phyloP scores from a whole-genome alignment of 768 basidiomycete species.

The Boletus vermiculosoides region DNA sequence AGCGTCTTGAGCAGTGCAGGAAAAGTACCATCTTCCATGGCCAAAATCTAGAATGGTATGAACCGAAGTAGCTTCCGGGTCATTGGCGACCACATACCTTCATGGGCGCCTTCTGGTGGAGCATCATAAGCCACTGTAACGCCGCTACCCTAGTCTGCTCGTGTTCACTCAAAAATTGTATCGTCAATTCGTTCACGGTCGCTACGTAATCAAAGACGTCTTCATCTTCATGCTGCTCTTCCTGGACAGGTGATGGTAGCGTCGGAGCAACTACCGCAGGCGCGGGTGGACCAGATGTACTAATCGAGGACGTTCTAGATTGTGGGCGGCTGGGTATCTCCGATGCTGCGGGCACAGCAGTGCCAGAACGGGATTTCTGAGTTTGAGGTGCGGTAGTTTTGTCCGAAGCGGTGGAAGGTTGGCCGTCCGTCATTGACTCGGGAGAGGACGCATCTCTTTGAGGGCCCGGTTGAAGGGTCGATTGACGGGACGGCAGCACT shows the following conservation, averaged over 20 bases:
- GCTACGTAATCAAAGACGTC: slow-evolving; percentile 90
- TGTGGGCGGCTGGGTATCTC: slow-evolving; percentile 56
- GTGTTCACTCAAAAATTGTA: slow-evolving; percentile 94
- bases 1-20: slow-evolving; percentile 92
- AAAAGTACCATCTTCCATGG: slow-evolving; percentile 96
- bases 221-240: slow-evolving; percentile 49
- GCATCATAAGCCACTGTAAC: slow-evolving; percentile 96
- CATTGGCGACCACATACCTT: slow-evolving; percentile 52
- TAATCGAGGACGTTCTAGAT: slow-evolving; percentile 55
- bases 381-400: slow-evolving; percentile 38
- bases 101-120: slow-evolving; percentile 96
- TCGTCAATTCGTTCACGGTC: slow-evolving; percentile 88
- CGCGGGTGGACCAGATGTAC: slow-evolving; percentile 36
- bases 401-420: slow-evolving; percentile 34
- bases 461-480: slow-evolving; percentile 41
- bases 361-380: slow-evolving; percentile 25
- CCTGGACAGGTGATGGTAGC: slow-evolving; percentile 30
- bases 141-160: slow-evolving; percentile 96
- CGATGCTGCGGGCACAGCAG: slow-evolving; percentile 25
- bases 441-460: slow-evolving; percentile 50
- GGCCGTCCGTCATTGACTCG: slow-evolving; percentile 41
- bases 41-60: slow-evolving; percentile 63
- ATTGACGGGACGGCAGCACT: slow-evolving; percentile 48
- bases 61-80: neutral
- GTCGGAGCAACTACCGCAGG: slow-evolving; percentile 31